Conservation (phyloP, 352 stramenopile species). For the Globisporangium irregulare region DNA sequence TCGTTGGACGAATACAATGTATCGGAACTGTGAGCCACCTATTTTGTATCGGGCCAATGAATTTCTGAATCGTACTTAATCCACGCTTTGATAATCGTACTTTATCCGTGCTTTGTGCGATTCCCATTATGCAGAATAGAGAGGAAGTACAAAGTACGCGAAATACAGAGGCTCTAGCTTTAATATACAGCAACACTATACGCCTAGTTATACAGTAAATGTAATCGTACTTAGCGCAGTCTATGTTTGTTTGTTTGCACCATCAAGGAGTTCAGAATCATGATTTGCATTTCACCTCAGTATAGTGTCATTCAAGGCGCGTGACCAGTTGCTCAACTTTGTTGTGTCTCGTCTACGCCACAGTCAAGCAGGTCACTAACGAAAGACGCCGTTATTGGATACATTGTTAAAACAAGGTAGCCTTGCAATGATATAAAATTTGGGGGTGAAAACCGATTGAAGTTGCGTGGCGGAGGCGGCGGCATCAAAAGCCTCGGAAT, state of each 20-base stretch:
- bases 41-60: conserved; percentile 9
- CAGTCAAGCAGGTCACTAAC: conserved; percentile 4
- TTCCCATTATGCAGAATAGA: no score
- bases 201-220: neutral
- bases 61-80: conserved; percentile 6
- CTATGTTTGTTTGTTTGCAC: neutral
- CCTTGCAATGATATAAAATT: neutral
- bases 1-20: neutral
- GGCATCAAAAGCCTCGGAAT: conserved; percentile 7
- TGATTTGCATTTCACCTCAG: conserved; percentile 10
- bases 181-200: no score
- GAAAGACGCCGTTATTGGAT: neutral
- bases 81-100: neutral
- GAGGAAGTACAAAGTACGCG: no score
- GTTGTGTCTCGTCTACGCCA: neutral
- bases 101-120: neutral
- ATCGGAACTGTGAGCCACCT: conserved; percentile 6
- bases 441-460: neutral
- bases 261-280: neutral
- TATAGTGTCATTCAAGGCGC: conserved; percentile 19
- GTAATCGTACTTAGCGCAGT: conserved; percentile 7
- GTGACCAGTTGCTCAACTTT: conserved; percentile 4
- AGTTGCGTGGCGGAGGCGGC: neutral
- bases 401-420: neutral
- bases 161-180: no score